Conservation (phyloP, 805 yeast genomes). For the Sugiyamaella qingdaonensis region DNA sequence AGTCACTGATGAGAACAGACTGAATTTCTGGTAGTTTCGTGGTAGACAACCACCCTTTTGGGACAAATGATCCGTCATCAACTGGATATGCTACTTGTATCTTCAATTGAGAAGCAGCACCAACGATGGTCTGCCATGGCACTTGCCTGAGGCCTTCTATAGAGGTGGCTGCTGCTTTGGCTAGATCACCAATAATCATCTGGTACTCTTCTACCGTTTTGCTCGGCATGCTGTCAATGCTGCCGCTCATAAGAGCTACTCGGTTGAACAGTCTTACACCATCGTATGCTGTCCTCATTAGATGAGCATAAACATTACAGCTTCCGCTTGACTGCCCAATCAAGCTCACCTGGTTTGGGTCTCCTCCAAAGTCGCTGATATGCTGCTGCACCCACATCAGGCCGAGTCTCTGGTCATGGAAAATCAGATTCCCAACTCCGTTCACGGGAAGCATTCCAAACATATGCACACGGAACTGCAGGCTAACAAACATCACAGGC, state of each 20-base stretch:
- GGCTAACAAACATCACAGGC: constrained; percentile 35
- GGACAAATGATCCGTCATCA: constrained; percentile 27
- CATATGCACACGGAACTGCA: constrained; percentile 38
- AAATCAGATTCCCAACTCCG: constrained; percentile 37
- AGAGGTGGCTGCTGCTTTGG: constrained; percentile 13
- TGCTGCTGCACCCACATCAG: constrained; percentile 44
- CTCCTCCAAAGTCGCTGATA: constrained; percentile 46
- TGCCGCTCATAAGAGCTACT: constrained; percentile 29
- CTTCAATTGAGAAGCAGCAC: constrained; percentile 23
- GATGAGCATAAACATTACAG: constrained; percentile 39
- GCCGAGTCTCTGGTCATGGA: constrained; percentile 46
- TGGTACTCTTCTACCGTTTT: constrained; percentile 20
- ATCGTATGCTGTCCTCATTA: constrained; percentile 13
- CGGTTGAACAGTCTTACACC: constrained; percentile 22
- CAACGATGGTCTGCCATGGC: constrained; percentile 25
- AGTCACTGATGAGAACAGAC: constrained; percentile 28
- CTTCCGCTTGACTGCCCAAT: constrained; percentile 49
- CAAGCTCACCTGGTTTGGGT: constrained; percentile 39
- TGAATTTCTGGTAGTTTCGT: constrained; percentile 16
- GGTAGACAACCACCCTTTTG: constrained; percentile 17
- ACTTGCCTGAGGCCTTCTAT: constrained; percentile 21
- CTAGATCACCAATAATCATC: constrained; percentile 14
- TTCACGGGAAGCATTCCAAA: constrained; percentile 40
- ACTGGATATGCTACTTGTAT: constrained; percentile 26
- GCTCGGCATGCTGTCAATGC: constrained; percentile 22